Evolutionary conservation across 2,329 filamentous ascomycete genomes (phyloP), one percentile per base, ranked within the genome.

Genomic region (Fusarium begoniae): DNA sequence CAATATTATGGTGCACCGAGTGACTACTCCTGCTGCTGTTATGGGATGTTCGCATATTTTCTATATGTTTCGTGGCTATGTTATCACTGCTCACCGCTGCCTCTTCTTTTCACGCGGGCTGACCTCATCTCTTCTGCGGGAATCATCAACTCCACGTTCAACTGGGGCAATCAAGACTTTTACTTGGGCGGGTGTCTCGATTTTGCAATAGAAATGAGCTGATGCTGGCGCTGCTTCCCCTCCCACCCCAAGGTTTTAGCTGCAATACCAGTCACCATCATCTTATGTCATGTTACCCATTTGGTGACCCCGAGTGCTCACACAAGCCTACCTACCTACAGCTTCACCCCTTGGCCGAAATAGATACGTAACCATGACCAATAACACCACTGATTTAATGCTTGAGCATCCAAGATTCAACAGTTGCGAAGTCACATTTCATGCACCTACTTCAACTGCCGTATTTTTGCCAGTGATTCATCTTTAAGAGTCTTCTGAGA

Each of bases 371-470:
- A 58, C 63, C 57, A 66, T 65, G 57, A 68, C 55, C 70, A 75
- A 63, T 62, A 70, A 58, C 50, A 66, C 60, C 51, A 62, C 37
- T 47, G 44, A 57, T 32, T 51, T 38, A 30, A 59, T 71, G 38
- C 32, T 11, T 40, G 51, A 64, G 28, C n/a, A 53, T 54, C 17
- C 51, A 65, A 57, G 58, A 43, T 50, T 71, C 61, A 48, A 65
- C 66, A 69, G 50, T 64, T 75, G 59, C 64, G 68, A 57, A 59
- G 48, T 50, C 44, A 45, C 30, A 28, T 47, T 63, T 26, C 35
- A 57, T 70, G 59, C 70, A 74, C 63, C 66, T 68, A 68, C 63
- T 58, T 57, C 66, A 77, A 77, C 65, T 77, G 70, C 75, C 75
- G 74, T 65, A 41, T 45, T 53, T 54, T 62, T 51, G 43, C 55